Conservation (phyloP, 2,329 filamentous ascomycete genomes). For the Tolypocladium nubicola region DNA sequence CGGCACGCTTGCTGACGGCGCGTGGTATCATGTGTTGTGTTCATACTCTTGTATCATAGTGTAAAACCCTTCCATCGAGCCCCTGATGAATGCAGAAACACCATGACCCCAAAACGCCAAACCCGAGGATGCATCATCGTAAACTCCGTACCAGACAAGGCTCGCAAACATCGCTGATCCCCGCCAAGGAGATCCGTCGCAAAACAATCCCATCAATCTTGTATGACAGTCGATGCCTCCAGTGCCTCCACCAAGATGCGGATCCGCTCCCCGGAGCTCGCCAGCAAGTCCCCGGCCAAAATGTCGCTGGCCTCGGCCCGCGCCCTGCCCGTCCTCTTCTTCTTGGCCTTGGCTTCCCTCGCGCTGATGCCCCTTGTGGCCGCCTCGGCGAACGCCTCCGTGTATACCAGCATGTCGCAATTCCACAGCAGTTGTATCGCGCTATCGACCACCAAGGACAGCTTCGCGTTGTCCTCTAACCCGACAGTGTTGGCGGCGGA, state of each 20-base stretch:
- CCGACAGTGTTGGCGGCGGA: slow-evolving; percentile 51
- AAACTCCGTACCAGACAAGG: too few species aligned
- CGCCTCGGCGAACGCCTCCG: slow-evolving; percentile 24
- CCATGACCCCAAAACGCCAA: background rate
- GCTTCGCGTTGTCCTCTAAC: slow-evolving; percentile 59
- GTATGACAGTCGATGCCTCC: slow-evolving; percentile 10
- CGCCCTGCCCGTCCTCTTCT: slow-evolving; percentile 24
- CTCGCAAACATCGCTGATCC: background rate
- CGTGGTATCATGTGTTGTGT: background rate
- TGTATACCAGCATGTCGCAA: slow-evolving; percentile 22
- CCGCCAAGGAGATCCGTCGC: background rate
- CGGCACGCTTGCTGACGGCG: background rate
- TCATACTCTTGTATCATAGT: background rate
- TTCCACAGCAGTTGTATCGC: slow-evolving; percentile 44
- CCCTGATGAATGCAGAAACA: background rate
- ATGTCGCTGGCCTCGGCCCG: slow-evolving; percentile 25
- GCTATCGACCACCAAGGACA: slow-evolving; percentile 58
- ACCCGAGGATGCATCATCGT: background rate
- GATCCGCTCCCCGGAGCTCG: slow-evolving; percentile 33
- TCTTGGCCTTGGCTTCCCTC: slow-evolving; percentile 35
- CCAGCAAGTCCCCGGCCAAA: slow-evolving; percentile 31
- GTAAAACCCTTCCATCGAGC: background rate
- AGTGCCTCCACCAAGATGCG: slow-evolving; percentile 26
- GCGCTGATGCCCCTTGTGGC: slow-evolving; percentile 36
- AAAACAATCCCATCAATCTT: slow-evolving; percentile 2